Percentiles rank a stretch among this genome's conserved stretches.
phyloP scores from a whole-genome alignment of 2,329 filamentous ascomycete genomes.

The Fusarium aywerte region DNA sequence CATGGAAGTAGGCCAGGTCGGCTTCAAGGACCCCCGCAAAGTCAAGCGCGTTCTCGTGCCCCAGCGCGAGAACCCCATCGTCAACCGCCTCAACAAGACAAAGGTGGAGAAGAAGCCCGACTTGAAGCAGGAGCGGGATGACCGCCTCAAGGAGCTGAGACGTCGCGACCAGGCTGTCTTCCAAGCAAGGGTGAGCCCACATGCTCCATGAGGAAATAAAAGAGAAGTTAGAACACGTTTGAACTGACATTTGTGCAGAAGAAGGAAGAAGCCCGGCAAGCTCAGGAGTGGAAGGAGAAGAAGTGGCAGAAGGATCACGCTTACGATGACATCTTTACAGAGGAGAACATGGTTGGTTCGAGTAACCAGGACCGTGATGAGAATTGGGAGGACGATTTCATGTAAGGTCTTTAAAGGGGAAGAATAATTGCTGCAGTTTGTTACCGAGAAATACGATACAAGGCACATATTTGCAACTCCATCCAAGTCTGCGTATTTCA shows the following conservation, averaged over 20 bases:
- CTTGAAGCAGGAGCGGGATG: constrained; percentile 82
- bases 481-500: not conserved
- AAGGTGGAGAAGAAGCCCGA: constrained; percentile 89
- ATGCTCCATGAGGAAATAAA: not conserved
- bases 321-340: constrained; percentile 90
- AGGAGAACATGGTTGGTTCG: constrained; percentile 78
- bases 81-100: constrained; percentile 99
- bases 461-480: constrained; percentile 3
- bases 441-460: not conserved
- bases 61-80: constrained; percentile 85
- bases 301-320: constrained; percentile 98
- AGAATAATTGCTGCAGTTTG: not conserved
- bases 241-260: constrained; percentile 60
- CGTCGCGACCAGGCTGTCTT: constrained; percentile 73
- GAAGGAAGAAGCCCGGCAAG: constrained; percentile 78
- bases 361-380: constrained; percentile 88
- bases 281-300: constrained; percentile 85
- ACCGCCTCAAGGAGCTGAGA: constrained; percentile 75
- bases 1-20: constrained; percentile 95
- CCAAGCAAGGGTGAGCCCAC: constrained; percentile 67
- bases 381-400: constrained; percentile 91
- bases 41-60: constrained; percentile 84
- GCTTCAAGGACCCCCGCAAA: constrained; percentile 88
- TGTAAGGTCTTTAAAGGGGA: constrained; percentile 63
- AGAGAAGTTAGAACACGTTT: too few species aligned